Evolutionary conservation across 1,139 yeast species (phyloP), one percentile per base, ranked within the genome.

Genomic region (Scheffersomyces segobiensis): DNA sequence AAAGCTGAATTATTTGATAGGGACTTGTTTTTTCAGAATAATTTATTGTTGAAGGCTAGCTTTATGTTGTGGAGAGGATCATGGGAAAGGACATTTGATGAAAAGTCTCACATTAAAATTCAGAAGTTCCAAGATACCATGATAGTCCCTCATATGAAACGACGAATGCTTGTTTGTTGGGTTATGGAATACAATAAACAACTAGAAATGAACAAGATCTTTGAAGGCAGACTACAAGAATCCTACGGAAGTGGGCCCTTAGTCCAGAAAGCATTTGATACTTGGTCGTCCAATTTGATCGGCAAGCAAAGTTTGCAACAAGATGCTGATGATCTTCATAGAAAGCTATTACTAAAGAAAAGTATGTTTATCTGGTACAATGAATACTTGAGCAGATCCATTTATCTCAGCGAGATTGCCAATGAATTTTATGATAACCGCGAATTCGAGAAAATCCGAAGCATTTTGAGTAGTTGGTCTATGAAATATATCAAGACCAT

Each of bases 341-440:
- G 59, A 0, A 59, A 61, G 1, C 58, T 76, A 3, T 63, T 77
- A 1, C 60, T 63, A 52, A 77, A 76, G 57, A 76, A 73, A 61
- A 69, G 66, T 48, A 58, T 74, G 55, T 62, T 74, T 2, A 69
- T 71, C 8, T 79, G 82, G 82, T 77, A 75, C 56, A 76, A 76
- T 52, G 70, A 69, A 55, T 75, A 64, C 52, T 57, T 68, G 26
- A 66, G 66, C 46, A 73, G 72, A 26, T 62, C 61, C 5, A 61
- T 65, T 12, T 65, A 71, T 22, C 62, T 78, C 50, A 59, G 66
- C 3, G 77, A 75, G 10, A 58, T 71, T 3, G 75, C 74, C 2
- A 78, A 78, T 18, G 76, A 74, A 19, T 62, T 65, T 49, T 42
- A 69, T 7, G 76, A 72, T 55, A 73, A 72, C 51, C 67, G 63